Conservation (phyloP, 306 rosid genomes). For the Hippophae rhamnoides region DNA sequence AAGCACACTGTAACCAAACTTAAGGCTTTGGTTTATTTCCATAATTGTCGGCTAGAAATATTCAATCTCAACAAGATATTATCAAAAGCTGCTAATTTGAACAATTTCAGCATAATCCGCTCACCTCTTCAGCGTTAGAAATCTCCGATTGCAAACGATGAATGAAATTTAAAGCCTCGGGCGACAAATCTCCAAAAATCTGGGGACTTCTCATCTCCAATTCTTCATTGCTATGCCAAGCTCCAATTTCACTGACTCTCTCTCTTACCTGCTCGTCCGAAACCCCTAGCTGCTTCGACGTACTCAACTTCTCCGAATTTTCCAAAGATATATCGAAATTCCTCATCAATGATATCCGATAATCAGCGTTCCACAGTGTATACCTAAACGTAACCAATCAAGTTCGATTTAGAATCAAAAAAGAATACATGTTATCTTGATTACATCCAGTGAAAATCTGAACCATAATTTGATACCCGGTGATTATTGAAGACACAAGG, state of each 20-base stretch:
- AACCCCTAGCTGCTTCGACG: slow-evolving; percentile 14
- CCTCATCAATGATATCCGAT: slow-evolving; percentile 71
- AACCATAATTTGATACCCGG: slow-evolving; percentile 46
- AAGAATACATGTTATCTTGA: no score
- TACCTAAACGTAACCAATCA: slow-evolving; percentile 37
- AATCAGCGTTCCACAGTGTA: slow-evolving; percentile 94
- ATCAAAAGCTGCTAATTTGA: not conserved
- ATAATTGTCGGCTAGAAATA: no score
- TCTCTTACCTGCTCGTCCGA: slow-evolving; percentile 27
- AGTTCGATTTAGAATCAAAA: slow-evolving; percentile 5
- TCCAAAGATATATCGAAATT: slow-evolving; percentile 54
- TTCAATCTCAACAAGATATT: not conserved
- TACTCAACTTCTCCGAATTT: slow-evolving; percentile 17
- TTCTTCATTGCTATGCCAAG: slow-evolving; percentile 22
- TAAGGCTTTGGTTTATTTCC: no score
- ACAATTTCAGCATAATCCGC: slow-evolving; percentile 2
- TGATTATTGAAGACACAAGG: slow-evolving; percentile 76
- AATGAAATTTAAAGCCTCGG: slow-evolving; percentile 62
- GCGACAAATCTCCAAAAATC: slow-evolving; percentile 54
- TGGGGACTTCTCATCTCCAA: slow-evolving; percentile 30
- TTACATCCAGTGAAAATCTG: not conserved
- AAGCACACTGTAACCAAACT: not conserved
- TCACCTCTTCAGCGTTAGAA: slow-evolving; percentile 50
- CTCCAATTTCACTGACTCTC: slow-evolving; percentile 23
- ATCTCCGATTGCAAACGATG: slow-evolving; percentile 69